Base-by-base conservation (phyloP, 2,329 filamentous ascomycete species). In the Nemania diffusa region DNA sequence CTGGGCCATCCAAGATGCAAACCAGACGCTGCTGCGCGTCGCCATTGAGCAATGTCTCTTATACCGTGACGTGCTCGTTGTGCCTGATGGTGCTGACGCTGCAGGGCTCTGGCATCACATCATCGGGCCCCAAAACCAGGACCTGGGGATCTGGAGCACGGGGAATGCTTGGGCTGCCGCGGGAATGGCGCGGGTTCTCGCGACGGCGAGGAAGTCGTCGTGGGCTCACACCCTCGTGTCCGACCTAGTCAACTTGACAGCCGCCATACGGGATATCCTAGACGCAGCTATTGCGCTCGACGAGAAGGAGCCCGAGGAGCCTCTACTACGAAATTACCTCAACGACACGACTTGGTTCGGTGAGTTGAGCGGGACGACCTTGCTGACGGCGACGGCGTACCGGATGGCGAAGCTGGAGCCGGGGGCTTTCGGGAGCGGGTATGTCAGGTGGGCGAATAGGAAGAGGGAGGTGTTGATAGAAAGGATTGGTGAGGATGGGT, bases 121-220 rank as follows among this genome's bases (percentile, higher is more conserved):
- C 62, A 73, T 80, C 27, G 81, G 79, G 20, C 74, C 75, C 1
- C 68, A 77, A 29, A 74, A 71, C 57, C 69, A 74, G 40, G 82
- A 84, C 72, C 67, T 72, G 3, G 79, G 77, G 8, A 74, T 80
- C 2, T 85, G 82, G 84, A 82, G 79, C 69, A 84, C 81, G 11
- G 81, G 82, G 1, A 85, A 84, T 71, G 84, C 75, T 3, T 85
- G 82, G 83, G 82, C 80, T 5, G 80, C 81, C 0, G 81, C 80
- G 37, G 84, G 84, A 0, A 83, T 84, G 78, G 74, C 78, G 9
- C 77, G 83, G 34, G 82, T 85, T 15, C 72, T 84, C 0, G 81
- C 82, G 6, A 84, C 82, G 9, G 73, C 82, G 11, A 72, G 74
- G 50, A 78, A 79, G 44, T 79, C 79, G 68, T 62, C 48, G 22